Evolutionary conservation across 345 rosid species (phyloP).

Genomic region (Gossypium turneri): DNA sequence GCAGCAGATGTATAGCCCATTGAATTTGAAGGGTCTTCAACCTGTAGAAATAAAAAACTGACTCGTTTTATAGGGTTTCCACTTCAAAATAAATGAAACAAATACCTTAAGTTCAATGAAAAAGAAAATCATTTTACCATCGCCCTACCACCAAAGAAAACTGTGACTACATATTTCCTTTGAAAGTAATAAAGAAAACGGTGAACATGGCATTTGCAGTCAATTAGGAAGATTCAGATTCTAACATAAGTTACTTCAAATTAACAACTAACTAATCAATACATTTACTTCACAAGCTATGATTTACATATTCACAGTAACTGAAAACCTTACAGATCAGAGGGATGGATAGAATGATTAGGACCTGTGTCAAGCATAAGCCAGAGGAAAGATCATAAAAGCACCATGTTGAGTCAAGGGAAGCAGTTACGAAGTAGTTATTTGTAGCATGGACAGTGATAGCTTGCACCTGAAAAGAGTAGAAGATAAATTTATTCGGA

Average conservation of each 20-base stretch:
- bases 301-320: background rate
- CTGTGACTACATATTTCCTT: background rate
- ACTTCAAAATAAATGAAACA: background rate
- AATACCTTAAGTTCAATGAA: background rate
- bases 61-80: background rate
- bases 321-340: background rate
- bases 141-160: background rate
- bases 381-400: constrained; percentile 90
- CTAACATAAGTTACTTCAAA: background rate
- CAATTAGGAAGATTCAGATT: background rate
- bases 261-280: background rate
- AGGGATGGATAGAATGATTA: constrained; percentile 7
- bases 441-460: constrained; percentile 91
- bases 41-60: constrained; percentile 43
- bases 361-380: constrained; percentile 80
- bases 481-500: background rate
- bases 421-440: constrained; percentile 90
- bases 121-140: background rate
- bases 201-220: background rate
- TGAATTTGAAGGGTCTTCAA: constrained; percentile 46
- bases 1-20: constrained; percentile 86
- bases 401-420: constrained; percentile 91
- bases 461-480: constrained; percentile 76
- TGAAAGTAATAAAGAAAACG: background rate
- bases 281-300: background rate